Evolutionary conservation across 2,329 filamentous ascomycete species (phyloP).

Genomic region (Aspergillus novofumigatus): DNA sequence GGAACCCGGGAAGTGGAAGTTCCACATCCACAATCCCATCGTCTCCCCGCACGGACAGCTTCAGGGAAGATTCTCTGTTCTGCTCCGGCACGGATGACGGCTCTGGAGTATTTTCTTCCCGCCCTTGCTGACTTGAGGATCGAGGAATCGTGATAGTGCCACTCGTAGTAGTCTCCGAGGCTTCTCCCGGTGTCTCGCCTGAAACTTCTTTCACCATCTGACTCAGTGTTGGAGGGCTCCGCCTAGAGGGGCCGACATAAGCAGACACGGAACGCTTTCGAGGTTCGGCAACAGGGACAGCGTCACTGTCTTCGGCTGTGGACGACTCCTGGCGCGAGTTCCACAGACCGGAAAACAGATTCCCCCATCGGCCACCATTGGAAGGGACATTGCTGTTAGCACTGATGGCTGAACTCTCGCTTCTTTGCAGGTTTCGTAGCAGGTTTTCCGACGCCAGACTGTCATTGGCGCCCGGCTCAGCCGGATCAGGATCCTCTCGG

Average conservation of each 20-base stretch:
- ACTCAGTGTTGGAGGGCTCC: conserved; percentile 24
- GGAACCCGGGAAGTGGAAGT: conserved; percentile 51
- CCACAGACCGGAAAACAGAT: conserved; percentile 55
- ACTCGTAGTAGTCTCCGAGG: conserved; percentile 21
- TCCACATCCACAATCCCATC: conserved; percentile 61
- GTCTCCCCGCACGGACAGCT: conserved; percentile 52
- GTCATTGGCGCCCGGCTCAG: conserved; percentile 29
- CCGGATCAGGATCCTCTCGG: conserved; percentile 21
- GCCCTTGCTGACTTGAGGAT: conserved; percentile 15
- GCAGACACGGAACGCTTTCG: conserved; percentile 29
- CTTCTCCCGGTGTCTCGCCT: conserved; percentile 14
- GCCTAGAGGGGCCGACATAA: conserved; percentile 20
- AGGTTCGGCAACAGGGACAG: conserved; percentile 17
- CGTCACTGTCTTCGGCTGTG: conserved; percentile 31
- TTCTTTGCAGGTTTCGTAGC: conserved; percentile 51
- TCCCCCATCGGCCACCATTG: conserved; percentile 51
- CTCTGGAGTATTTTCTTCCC: conserved; percentile 24
- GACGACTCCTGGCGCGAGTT: conserved; percentile 47
- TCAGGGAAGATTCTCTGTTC: conserved; percentile 44
- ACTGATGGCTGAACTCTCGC: conserved; percentile 47
- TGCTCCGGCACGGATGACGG: conserved; percentile 26
- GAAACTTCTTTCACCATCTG: conserved; percentile 34
- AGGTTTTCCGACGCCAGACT: conserved; percentile 53
- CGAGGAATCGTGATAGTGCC: conserved; percentile 36
- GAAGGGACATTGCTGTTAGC: conserved; percentile 45